These are phyloP conservation scores for Psilocybe cyanescens DNA, from an alignment of 768 basidiomycete genomes.

Conservation along the genomic window DNA sequence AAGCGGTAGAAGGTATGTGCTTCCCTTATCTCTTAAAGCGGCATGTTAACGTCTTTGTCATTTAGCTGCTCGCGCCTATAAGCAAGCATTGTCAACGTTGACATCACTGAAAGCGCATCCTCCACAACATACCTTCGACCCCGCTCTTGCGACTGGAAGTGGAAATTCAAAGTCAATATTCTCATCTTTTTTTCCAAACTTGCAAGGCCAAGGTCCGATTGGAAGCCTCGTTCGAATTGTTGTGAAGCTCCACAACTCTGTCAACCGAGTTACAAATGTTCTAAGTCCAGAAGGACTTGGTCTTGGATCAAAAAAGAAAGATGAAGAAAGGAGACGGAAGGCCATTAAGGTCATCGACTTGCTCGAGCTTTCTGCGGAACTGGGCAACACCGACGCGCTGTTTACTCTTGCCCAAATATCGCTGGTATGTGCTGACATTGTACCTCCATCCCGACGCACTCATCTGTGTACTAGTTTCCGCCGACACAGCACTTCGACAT, in stretches of 20 bases:
- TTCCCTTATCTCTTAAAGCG: not conserved
- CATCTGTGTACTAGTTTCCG: conserved; percentile 55
- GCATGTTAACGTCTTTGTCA: not conserved
- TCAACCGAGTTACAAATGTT: conserved; percentile 44
- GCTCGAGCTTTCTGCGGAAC: conserved; percentile 77
- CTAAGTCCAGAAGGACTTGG: conserved; percentile 42
- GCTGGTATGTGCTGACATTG: conserved; percentile 49
- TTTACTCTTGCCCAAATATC: conserved; percentile 70
- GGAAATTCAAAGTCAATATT: conserved; percentile 55
- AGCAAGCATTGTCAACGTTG: conserved; percentile 71
- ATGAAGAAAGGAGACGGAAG: conserved; percentile 70
- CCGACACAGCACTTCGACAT: conserved; percentile 67
- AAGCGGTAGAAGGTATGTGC: conserved; percentile 53
- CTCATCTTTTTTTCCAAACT: conserved; percentile 67
- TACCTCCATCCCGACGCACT: not conserved
- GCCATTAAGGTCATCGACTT: conserved; percentile 84
- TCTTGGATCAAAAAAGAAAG: conserved; percentile 52
- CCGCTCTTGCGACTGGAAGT: conserved; percentile 45
- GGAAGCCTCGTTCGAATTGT: conserved; percentile 71
- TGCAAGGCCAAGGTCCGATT: conserved; percentile 79
- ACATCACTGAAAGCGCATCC: conserved; percentile 65
- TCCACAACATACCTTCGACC: conserved; percentile 58
- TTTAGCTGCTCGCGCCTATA: conserved; percentile 76
- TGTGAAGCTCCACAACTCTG: conserved; percentile 65
- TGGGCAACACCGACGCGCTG: conserved; percentile 77